Conservation (phyloP, 73 alveolate species). For the Paramecium primaurelia region DNA sequence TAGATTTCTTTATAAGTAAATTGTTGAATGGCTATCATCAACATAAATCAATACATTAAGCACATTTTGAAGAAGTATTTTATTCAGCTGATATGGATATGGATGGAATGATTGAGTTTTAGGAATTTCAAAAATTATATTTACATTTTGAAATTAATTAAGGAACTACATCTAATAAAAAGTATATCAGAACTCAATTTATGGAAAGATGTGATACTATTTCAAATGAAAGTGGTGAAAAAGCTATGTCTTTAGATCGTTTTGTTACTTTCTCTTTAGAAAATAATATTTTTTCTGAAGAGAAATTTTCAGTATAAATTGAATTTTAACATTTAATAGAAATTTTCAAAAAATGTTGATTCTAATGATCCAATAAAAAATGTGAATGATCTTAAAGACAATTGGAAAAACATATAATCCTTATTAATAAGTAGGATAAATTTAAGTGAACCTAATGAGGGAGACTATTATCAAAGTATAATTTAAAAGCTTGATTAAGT, state of each 20-base stretch:
- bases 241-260: constrained; percentile 30
- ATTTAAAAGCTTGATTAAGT: neutral
- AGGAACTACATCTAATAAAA: neutral
- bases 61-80: constrained; percentile 39
- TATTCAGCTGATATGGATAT: constrained; percentile 47
- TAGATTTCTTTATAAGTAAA: constrained; percentile 6
- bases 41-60: neutral
- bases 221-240: neutral
- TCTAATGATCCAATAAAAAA: neutral
- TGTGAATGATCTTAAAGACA: neutral
- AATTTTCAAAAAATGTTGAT: constrained; percentile 8
- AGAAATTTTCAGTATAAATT: neutral
- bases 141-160: constrained; percentile 3
- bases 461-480: neutral
- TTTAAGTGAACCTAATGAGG: neutral
- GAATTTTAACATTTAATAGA: neutral
- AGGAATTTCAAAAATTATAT: constrained; percentile 31
- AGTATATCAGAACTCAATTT: neutral
- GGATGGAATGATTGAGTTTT: constrained; percentile 43
- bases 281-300: neutral
- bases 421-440: neutral
- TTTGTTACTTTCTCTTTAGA: constrained; percentile 15
- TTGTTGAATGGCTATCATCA: neutral
- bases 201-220: constrained; percentile 13
- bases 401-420: neutral